Evolutionary conservation across 2,329 filamentous ascomycete species (phyloP).

Genomic region (Stromatinia cepivora): DNA sequence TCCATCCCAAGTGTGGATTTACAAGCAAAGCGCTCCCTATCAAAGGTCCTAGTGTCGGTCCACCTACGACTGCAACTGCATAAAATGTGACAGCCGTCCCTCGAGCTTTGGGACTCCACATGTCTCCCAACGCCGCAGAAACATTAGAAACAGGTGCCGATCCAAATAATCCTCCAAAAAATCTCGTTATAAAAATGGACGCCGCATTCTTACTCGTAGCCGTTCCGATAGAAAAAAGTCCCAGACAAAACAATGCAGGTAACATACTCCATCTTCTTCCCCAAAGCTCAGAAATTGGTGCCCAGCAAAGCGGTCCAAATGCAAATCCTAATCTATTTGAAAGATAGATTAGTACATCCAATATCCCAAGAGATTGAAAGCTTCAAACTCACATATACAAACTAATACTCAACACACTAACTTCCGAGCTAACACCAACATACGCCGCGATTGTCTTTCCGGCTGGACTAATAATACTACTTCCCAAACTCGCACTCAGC

Average conservation of each 20-base stretch:
- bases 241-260: constrained; percentile 56
- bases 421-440: constrained; percentile 46
- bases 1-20: constrained; percentile 43
- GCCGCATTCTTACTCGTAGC: constrained; percentile 58
- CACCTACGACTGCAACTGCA: constrained; percentile 46
- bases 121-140: constrained; percentile 62
- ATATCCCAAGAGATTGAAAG: not conserved
- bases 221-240: constrained; percentile 61
- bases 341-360: constrained; percentile 2
- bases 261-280: constrained; percentile 61
- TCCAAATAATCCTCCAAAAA: constrained; percentile 64
- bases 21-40: constrained; percentile 39
- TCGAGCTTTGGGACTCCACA: constrained; percentile 54
- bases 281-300: constrained; percentile 62
- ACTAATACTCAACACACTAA: constrained; percentile 48
- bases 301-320: constrained; percentile 59
- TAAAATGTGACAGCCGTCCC: constrained; percentile 64
- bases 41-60: constrained; percentile 40
- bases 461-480: constrained; percentile 52
- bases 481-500: constrained; percentile 50
- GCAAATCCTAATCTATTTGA: constrained; percentile 46
- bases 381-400: constrained; percentile 45
- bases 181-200: constrained; percentile 64
- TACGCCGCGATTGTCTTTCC: constrained; percentile 46
- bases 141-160: constrained; percentile 63